phyloP scores from a whole-genome alignment of 805 yeast species.

The Groenewaldozyma salmanticensis region DNA sequence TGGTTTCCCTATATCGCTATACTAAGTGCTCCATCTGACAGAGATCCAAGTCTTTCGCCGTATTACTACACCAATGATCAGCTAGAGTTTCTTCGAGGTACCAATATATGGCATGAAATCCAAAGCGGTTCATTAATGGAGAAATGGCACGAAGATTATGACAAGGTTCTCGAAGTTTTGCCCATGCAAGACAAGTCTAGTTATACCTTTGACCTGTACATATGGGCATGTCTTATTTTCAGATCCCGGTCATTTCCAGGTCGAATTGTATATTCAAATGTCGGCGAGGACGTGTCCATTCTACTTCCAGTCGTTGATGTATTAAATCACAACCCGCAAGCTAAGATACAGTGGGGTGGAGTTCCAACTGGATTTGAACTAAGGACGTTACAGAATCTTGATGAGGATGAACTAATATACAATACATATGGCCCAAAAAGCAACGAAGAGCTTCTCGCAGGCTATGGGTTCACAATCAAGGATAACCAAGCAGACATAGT shows the following conservation, averaged over 20 bases:
- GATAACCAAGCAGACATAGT: constrained; percentile 48
- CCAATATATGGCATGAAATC: constrained; percentile 55
- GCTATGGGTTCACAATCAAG: constrained; percentile 67
- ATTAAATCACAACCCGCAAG: constrained; percentile 57
- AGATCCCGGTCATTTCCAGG: constrained; percentile 75
- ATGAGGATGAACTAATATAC: constrained; percentile 42
- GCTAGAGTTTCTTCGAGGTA: constrained; percentile 45
- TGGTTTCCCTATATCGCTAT: constrained; percentile 39
- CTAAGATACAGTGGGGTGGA: constrained; percentile 55
- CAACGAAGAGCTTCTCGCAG: constrained; percentile 70
- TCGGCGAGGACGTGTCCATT: constrained; percentile 41
- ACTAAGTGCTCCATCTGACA: constrained; percentile 37
- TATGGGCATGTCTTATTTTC: constrained; percentile 68
- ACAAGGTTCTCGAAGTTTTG: constrained; percentile 3
- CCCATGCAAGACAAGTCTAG: not conserved
- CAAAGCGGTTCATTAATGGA: constrained; percentile 34
- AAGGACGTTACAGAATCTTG: constrained; percentile 25
- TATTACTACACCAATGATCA: constrained; percentile 44
- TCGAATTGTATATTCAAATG: constrained; percentile 36
- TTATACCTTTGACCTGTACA: constrained; percentile 30
- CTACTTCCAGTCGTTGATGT: constrained; percentile 71
- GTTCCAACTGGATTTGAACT: constrained; percentile 15
- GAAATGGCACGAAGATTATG: constrained; percentile 48
- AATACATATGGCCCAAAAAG: constrained; percentile 87
- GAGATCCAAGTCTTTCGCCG: constrained; percentile 45